Conservation (phyloP, 805 yeast genomes). For the Saccharomycopsis sp. region DNA sequence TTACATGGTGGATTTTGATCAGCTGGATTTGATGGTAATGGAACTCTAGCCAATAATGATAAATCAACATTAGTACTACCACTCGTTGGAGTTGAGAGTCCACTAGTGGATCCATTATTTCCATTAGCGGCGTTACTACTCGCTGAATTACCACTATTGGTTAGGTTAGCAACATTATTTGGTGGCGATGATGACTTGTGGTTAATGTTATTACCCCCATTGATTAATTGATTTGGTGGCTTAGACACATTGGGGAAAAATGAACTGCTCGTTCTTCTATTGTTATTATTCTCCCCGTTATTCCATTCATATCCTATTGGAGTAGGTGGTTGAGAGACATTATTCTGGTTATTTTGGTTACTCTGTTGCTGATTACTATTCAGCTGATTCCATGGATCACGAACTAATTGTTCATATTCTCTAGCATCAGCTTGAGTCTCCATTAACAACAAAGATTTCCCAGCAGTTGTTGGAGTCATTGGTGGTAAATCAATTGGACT, state of each 20-base stretch:
- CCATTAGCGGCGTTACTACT: conserved; percentile 28
- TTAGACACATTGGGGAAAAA: conserved; percentile 22
- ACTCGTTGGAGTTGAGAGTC: conserved; percentile 25
- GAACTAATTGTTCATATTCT: conserved; percentile 40
- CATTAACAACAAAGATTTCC: conserved; percentile 38
- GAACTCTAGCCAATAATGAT: conserved; percentile 69
- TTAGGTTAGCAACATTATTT: conserved; percentile 30
- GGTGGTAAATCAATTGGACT: conserved; percentile 17
- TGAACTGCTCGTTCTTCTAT: conserved; percentile 26
- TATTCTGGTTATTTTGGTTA: conserved; percentile 32
- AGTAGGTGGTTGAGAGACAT: conserved; percentile 10
- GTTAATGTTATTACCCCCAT: conserved; percentile 20
- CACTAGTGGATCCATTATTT: not conserved
- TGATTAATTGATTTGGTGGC: conserved; percentile 1
- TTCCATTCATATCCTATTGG: conserved; percentile 29
- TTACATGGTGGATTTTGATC: conserved; percentile 99
- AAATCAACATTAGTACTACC: conserved; percentile 44
- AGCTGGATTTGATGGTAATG: conserved; percentile 95
- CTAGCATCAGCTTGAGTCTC: conserved; percentile 42
- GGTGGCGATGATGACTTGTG: conserved; percentile 32
- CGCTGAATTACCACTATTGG: conserved; percentile 33
- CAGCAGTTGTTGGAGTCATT: conserved; percentile 27
- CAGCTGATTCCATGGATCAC: conserved; percentile 31
- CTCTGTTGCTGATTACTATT: conserved; percentile 22
- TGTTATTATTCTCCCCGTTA: conserved; percentile 36